Conservation (phyloP, 805 yeast species). For the Ogataea thermomethanolica region DNA sequence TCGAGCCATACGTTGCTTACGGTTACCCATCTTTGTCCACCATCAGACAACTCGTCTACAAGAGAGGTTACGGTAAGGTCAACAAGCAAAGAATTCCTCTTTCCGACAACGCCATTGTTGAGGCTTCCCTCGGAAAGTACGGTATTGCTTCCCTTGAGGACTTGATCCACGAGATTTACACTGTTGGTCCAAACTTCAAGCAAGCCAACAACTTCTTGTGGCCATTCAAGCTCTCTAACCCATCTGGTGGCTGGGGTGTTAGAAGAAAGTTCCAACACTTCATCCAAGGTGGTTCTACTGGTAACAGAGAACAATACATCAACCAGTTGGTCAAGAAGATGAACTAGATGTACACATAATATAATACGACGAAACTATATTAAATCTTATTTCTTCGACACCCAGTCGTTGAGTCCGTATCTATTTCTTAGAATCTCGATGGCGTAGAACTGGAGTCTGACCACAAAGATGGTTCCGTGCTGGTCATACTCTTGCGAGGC, state of each 20-base stretch:
- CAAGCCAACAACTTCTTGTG: constrained; percentile 97
- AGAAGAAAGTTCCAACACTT: constrained; percentile 95
- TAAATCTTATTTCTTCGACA: constrained; percentile 34
- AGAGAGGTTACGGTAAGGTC: constrained; percentile 97
- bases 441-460: constrained; percentile 93
- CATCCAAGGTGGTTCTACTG: constrained; percentile 97
- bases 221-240: constrained; percentile 97
- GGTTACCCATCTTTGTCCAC: constrained; percentile 95
- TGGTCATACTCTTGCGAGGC: constrained; percentile 73
- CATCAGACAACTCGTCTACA: constrained; percentile 89
- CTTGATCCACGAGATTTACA: constrained; percentile 92
- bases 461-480: constrained; percentile 80
- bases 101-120: constrained; percentile 83
- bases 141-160: constrained; percentile 91
- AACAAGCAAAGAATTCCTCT: constrained; percentile 94
- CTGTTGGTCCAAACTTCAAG: constrained; percentile 98
- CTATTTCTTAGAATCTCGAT: constrained; percentile 92
- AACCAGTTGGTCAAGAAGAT: constrained; percentile 90
- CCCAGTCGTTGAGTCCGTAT: constrained; percentile 91
- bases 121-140: constrained; percentile 85
- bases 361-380: constrained; percentile 5
- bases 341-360: constrained; percentile 54
- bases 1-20: constrained; percentile 95
- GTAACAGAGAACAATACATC: constrained; percentile 96
- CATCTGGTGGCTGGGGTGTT: constrained; percentile 97